Evolutionary conservation across 2,329 filamentous ascomycete species (phyloP), one percentile per base, ranked within the genome.

Genomic region (Nemania bipapillata): DNA sequence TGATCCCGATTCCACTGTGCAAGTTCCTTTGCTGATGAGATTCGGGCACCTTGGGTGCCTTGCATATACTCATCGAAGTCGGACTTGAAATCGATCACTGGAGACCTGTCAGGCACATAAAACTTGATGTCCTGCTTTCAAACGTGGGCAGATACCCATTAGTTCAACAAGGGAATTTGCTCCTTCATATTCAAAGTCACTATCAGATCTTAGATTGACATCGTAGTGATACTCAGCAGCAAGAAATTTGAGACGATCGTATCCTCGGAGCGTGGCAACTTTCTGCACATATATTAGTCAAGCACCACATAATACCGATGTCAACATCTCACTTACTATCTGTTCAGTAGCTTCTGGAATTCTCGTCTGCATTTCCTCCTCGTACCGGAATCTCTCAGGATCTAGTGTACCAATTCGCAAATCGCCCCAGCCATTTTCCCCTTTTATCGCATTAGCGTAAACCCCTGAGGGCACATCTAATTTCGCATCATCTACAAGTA

Each of bases 321-420:
- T 24, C 15, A 3, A 50, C 11, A 4, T n/a, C n/a, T n/a, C n/a
- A 8, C 47, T 50, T 50, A 50, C 47, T 4, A 50, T 50, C 22
- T 50, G 47, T 24, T 22, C 47, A 24, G 24, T 24, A 24, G 20
- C 47, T 4, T 50, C 47, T 50, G 47, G 47, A 3, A 24, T 50
- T 22, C 20, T 8, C 22, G 47, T 26, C 47, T 50, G 47, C 3
- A 24, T 24, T 22, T 15, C 22, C 47, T 50, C 47, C 6, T 50
- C 47, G 22, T 24, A 26, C 7, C 47, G 47, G 15, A 50, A 50
- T 50, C 20, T 50, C 5, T 50, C 47, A 15, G 47, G 47, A 26
- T 50, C 47, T 20, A 50, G 47, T 4, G 47, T 50, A 24, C 47
- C 47, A 50, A 50, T 50, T 50, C 47, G 47, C 22, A 50, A 50